Percentiles rank a stretch among this genome's conserved stretches.
Evolutionary conservation across 2,329 filamentous ascomycete genomes (phyloP).

Genomic region (Aspergillus tamarii): DNA sequence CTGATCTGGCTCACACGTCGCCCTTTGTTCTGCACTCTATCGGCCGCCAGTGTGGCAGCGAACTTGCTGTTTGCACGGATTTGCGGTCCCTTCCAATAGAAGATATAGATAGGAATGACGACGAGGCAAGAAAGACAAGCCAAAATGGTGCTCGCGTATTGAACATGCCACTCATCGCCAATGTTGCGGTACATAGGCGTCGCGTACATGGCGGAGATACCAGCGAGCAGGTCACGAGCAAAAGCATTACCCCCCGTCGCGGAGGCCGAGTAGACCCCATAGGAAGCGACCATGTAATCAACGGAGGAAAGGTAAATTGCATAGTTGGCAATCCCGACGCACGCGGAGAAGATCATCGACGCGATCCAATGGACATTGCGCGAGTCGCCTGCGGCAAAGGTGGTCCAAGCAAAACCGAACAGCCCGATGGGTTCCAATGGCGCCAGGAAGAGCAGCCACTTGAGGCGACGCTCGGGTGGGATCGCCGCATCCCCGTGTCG

Average conservation of each 20-base stretch:
- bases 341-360: conserved; percentile 65
- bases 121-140: conserved; percentile 62
- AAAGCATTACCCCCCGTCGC: conserved; percentile 76
- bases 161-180: conserved; percentile 53
- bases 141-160: conserved; percentile 62
- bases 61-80: conserved; percentile 63
- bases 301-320: conserved; percentile 74
- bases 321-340: conserved; percentile 73
- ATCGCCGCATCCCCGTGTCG: conserved; percentile 52
- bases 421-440: conserved; percentile 67
- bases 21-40: conserved; percentile 26
- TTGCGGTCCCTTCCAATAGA: conserved; percentile 63
- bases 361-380: conserved; percentile 68
- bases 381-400: conserved; percentile 56
- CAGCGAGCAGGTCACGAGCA: conserved; percentile 71
- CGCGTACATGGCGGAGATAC: conserved; percentile 69
- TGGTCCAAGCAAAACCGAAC: conserved; percentile 70
- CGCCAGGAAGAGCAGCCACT: conserved; percentile 65
- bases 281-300: conserved; percentile 75
- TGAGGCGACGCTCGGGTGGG: conserved; percentile 67
- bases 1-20: conserved; percentile 30
- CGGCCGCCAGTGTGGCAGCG: conserved; percentile 57
- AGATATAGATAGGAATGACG: conserved; percentile 63
- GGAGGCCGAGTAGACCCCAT: conserved; percentile 71
- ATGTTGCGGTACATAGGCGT: conserved; percentile 67